Evolutionary conservation across 192 early-diverging fungal genomes (phyloP), one percentile per base, ranked within the genome.

Genomic region (Phlyctochytrium arcticum): DNA sequence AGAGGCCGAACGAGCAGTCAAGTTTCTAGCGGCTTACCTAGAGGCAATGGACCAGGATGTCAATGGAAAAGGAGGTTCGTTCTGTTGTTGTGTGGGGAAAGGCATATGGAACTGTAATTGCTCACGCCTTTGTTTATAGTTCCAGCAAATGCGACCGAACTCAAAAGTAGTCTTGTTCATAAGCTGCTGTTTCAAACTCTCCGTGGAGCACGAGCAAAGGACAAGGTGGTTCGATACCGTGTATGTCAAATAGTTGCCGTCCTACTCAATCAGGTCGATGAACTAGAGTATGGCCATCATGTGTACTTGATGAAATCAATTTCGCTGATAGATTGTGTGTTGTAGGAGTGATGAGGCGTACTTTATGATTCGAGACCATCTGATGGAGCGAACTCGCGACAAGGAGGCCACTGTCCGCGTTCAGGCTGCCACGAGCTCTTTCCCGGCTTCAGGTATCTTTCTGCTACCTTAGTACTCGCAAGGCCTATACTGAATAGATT

Each of bases 321-420:
- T n/a, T n/a, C n/a, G n/a, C n/a, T n/a, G n/a, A n/a, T n/a, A n/a
- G n/a, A n/a, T n/a, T n/a, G n/a, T n/a, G n/a, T n/a, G n/a, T n/a
- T n/a, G n/a, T n/a, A n/a, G n/a, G n/a, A n/a, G 87, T 68, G 90
- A 91, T 61, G 88, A 89, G 48, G 63, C 90, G 15, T 93, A 89
- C 62, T 75, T 82, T 54, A 69, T 85, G 19, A 71, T 95, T 48
- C 82, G 81, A 72, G 77, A 75, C 19, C 71, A 81, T 39, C 80
- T 95, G 8, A 72, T 79, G 64, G 86, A 89, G 64, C 80, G 90
- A 50, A 75, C 91, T 54, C 75, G 76, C 55, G 93, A 95, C 66
- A 92, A 91, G 69, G 93, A 95, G 62, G 58, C 89, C 2, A 70
- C 75, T 5, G 85, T 95, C 53, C 83, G 93, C 2, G 81, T 86